Conservation (phyloP, 2,329 filamentous ascomycete species). For the Lojkania enalia region DNA sequence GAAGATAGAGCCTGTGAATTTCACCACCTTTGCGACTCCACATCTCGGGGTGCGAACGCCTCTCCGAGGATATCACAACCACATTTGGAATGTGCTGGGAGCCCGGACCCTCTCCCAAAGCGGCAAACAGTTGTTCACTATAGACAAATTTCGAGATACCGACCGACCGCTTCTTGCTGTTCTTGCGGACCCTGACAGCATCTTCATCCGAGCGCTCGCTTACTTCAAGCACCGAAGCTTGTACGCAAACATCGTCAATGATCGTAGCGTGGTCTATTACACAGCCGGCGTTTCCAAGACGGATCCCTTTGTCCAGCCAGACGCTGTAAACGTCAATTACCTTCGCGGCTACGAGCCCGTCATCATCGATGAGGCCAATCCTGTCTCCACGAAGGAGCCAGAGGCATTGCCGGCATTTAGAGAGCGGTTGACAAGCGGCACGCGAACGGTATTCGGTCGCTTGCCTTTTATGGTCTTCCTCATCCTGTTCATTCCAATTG, state of each 20-base stretch:
- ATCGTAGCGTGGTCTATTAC: slow-evolving; percentile 79
- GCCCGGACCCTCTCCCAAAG: slow-evolving; percentile 79
- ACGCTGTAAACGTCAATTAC: slow-evolving; percentile 72
- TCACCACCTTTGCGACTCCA: slow-evolving; percentile 87
- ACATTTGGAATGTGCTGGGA: slow-evolving; percentile 76
- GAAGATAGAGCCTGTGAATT: slow-evolving; percentile 81
- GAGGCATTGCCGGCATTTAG: slow-evolving; percentile 40
- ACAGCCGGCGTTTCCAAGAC: slow-evolving; percentile 77
- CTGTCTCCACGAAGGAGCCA: slow-evolving; percentile 56
- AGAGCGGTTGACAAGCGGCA: slow-evolving; percentile 40
- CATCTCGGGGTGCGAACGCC: slow-evolving; percentile 61
- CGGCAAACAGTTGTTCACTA: slow-evolving; percentile 82
- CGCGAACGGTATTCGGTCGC: slow-evolving; percentile 51
- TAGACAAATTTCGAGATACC: slow-evolving; percentile 83
- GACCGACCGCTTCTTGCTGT: slow-evolving; percentile 78
- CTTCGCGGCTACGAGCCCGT: slow-evolving; percentile 73
- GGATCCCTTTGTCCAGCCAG: slow-evolving; percentile 74
- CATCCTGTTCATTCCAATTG: slow-evolving; percentile 72
- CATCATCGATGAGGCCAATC: slow-evolving; percentile 69
- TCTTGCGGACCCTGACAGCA: slow-evolving; percentile 78
- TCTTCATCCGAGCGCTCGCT: slow-evolving; percentile 80
- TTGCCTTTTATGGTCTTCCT: slow-evolving; percentile 69
- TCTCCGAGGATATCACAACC: slow-evolving; percentile 46
- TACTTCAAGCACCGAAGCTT: slow-evolving; percentile 76
- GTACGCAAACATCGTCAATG: slow-evolving; percentile 87